Evolutionary conservation across 192 early-diverging fungal genomes (phyloP), one percentile per base, ranked within the genome.

Genomic region (Entomortierella beljakovae): DNA sequence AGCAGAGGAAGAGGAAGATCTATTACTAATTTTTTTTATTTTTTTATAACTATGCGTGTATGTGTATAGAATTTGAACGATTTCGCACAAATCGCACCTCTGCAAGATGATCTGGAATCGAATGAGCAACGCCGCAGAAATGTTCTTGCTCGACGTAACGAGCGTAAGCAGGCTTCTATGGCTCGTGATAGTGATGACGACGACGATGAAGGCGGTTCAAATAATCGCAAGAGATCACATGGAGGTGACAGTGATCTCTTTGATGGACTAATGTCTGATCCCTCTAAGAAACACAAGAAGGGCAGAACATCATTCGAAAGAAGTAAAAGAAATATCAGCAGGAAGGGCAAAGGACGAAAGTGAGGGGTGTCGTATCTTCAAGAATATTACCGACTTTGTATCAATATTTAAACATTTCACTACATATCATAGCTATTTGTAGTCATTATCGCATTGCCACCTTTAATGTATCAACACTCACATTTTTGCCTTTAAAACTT

Each of bases 41-140:
- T 37, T 35, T 52, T 33, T 43, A 43, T 37, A 20, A 62, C 23
- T 53, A 8, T 53, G 23, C 43, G 9, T 25, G 37, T 38, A 10
- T 20, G n/a, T n/a, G n/a, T n/a, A 63, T 34, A 87, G 84, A 86
- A 88, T 59, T 60, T 89, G 58, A 84, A 87, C 49, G 85, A 89
- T 73, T 87, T 89, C 66, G 76, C 77, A 34, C 85, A 82, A 57
- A 64, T 89, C 37, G 81, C 76, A 26, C 80, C 80, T 58, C 58
- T 89, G 32, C 80, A 85, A 37, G 64, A 84, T 58, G 86, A 86
- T 32, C 79, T 84, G 25, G 84, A 87, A 56, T 68, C 80, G 29
- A 71, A 64, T 20, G 80, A 85, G 35, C 80, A 83, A 46, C 82
- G 82, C 18, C 64, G 81, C 35, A 66, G 68, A 43, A 88, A 85